Base-by-base conservation (phyloP, 345 rosid genomes). In the Sapria himalayana region DNA sequence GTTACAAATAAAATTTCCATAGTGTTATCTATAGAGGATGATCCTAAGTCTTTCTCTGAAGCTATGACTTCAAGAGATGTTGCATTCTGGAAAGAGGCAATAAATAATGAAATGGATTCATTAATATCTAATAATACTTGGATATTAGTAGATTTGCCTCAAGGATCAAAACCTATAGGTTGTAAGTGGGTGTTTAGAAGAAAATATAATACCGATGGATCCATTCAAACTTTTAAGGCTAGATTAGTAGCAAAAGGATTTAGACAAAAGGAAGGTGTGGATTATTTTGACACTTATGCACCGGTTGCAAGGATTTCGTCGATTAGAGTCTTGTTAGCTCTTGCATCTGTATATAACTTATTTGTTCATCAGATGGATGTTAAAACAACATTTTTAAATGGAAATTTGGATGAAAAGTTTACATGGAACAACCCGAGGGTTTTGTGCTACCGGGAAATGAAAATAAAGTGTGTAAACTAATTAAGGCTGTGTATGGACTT, bases 321-420 rank as follows among this genome's bases (percentile, higher is more conserved):
- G 1, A 15, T 48, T 8, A 36, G 43, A 25, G 2, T 37, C 5
- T 22, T 48, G 1, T 4, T 48, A 0, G 5, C 44, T 2, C 19
- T 48, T 5, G 18, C 37, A n/a, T 11, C 37, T 2, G 21, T 35
- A 2, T 15, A 19, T 19, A n/a, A 19, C 4, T 38, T 46, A 9
- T 7, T 14, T 46, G 5, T 46, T 3, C 50, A 35, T 17, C 50
- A 46, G 24, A 46, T 46, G 41, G 50, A 46, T 35, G 41, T 34
- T 8, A 46, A 46, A 15, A 46, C 13, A 33, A 15, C 13, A 1
- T 32, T 46, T 22, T 29, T 46, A 2, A 35, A 46, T 46, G 39
- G 34, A 9, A 36, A 43, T 16, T 43, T 2, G 5, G 0, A 2
- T 23, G 19, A 16, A 15, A 45, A 13, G 16, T 45, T 0, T 31